These are phyloP conservation scores for Syncephalastrum contaminatum DNA, from an alignment of 371 early-diverging fungal genomes.

Conservation along the genomic window DNA sequence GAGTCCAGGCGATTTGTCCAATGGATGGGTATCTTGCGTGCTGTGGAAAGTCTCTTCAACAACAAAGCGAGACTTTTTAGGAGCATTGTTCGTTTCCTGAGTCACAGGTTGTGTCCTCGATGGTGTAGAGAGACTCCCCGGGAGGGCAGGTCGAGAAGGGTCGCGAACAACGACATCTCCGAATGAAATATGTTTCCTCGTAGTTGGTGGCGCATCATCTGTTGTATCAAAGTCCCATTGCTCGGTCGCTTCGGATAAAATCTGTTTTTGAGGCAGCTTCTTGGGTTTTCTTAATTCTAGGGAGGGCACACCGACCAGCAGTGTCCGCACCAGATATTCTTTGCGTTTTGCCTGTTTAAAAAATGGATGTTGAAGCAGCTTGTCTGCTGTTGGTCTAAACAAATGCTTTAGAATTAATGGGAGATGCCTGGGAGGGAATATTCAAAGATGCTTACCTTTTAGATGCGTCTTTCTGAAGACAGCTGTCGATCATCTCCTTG, in stretches of 20 bases:
- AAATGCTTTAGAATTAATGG: no score
- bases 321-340: slow-evolving; percentile 57
- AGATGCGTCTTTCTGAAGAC: slow-evolving; percentile 80
- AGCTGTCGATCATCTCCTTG: slow-evolving; percentile 85
- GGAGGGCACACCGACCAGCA: slow-evolving; percentile 67
- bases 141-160: slow-evolving; percentile 9
- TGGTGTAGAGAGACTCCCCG: background rate
- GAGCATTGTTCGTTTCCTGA: slow-evolving; percentile 10
- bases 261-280: slow-evolving; percentile 35
- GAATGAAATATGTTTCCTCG: slow-evolving; percentile 44
- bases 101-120: slow-evolving; percentile 1
- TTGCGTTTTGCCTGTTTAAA: slow-evolving; percentile 78
- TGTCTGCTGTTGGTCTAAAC: slow-evolving; percentile 74
- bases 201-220: slow-evolving; percentile 13
- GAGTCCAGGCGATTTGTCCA: slow-evolving; percentile 4
- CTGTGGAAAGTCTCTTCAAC: slow-evolving; percentile 31
- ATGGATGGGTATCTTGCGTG: slow-evolving; percentile 16
- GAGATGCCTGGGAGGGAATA: no score
- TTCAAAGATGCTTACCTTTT: no score
- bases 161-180: slow-evolving; percentile 46
- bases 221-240: slow-evolving; percentile 48
- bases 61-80: slow-evolving; percentile 53
- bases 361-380: slow-evolving; percentile 75
- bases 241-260: slow-evolving; percentile 25
- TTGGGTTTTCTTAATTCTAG: slow-evolving; percentile 62